Evolutionary conservation across 164 flowering plant species (phyloP).

Genomic region (Paratinospora sagittata): DNA sequence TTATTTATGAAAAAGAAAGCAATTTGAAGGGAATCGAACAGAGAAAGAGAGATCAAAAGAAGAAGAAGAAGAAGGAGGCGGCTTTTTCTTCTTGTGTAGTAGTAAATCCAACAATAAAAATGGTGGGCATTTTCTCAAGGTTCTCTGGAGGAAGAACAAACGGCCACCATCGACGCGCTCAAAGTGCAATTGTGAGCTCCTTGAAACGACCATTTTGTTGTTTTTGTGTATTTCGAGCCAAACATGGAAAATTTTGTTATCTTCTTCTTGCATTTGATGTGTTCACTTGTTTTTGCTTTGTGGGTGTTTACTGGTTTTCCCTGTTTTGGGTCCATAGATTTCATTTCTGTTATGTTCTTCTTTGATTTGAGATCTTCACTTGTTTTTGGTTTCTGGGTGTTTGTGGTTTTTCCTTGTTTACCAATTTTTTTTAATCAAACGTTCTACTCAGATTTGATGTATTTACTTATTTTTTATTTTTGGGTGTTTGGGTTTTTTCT

Average conservation of each 20-base stretch:
- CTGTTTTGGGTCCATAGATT: not conserved
- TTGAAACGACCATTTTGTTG: not conserved
- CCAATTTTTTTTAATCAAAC: no score
- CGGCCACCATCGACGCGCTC: slow-evolving; percentile 60
- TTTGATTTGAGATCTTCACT: not conserved
- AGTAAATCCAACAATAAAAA: slow-evolving; percentile 13
- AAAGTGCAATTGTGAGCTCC: slow-evolving; percentile 60
- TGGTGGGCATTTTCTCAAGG: slow-evolving; percentile 88
- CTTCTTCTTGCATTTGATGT: no score
- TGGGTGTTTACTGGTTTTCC: not conserved
- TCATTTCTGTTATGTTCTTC: not conserved
- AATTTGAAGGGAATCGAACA: not conserved
- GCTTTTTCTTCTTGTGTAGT: not conserved
- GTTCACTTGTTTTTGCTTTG: no score
- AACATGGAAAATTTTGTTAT: no score
- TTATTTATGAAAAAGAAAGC: not conserved
- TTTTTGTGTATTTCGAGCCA: no score
- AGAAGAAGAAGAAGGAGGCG: no score
- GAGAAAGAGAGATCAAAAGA: not conserved
- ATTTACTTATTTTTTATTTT: no score
- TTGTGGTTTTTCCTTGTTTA: slow-evolving; percentile 1
- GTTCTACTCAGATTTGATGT: no score
- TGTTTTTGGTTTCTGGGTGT: slow-evolving; percentile 9
- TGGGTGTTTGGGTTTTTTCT: not conserved
- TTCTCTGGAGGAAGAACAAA: slow-evolving; percentile 40